These are phyloP conservation scores for Astrocystis sublimbata DNA, from an alignment of 495 filamentous ascomycete genomes.

Conservation along the genomic window DNA sequence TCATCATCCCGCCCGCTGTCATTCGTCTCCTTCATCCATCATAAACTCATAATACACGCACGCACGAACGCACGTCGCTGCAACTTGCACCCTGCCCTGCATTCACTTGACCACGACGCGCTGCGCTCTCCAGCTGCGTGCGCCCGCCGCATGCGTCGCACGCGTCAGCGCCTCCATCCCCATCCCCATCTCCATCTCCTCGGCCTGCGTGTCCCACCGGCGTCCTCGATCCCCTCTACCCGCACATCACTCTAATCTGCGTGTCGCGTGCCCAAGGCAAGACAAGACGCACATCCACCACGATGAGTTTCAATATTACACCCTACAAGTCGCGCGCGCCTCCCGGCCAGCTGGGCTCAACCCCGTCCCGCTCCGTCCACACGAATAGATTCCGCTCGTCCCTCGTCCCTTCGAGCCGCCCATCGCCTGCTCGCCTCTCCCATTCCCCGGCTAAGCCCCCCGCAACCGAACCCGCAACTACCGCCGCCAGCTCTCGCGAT, in stretches of 20 bases:
- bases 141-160: neutral
- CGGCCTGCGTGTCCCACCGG: too few species aligned
- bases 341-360: slow-evolving; percentile 33
- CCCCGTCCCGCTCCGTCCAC: slow-evolving; percentile 34
- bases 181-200: neutral
- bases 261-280: too few species aligned
- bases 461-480: too few species aligned
- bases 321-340: slow-evolving; percentile 33
- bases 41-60: neutral
- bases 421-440: slow-evolving; percentile 22
- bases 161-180: too few species aligned
- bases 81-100: too few species aligned
- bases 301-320: slow-evolving; percentile 29
- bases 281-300: too few species aligned
- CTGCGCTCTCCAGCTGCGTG: slow-evolving; percentile 2
- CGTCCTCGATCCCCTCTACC: too few species aligned
- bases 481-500: slow-evolving; percentile 24
- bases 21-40: neutral
- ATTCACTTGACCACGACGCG: too few species aligned
- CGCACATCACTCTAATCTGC: too few species aligned
- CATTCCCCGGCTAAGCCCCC: slow-evolving; percentile 20
- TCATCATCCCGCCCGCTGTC: neutral
- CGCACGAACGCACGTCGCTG: neutral
- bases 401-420: slow-evolving; percentile 28
- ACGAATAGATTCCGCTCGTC: slow-evolving; percentile 32